These are phyloP conservation scores for Neofusicoccum laricinum DNA, from an alignment of 2,329 filamentous ascomycete species.

Conservation along the genomic window DNA sequence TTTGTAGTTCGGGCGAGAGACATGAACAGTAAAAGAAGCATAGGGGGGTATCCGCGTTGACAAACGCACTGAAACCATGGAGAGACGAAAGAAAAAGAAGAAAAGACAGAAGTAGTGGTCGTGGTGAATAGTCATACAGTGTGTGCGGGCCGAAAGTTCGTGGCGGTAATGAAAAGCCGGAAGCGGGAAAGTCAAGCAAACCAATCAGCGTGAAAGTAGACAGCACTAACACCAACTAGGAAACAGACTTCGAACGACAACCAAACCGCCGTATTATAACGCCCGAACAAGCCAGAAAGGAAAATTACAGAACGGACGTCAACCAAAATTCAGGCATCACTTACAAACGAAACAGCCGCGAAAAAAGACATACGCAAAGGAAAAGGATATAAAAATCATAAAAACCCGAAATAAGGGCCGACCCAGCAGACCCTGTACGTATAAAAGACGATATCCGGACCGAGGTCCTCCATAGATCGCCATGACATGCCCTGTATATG, in stretches of 20 bases:
- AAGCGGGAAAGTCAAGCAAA: background rate
- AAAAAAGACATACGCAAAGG: background rate
- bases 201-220: background rate
- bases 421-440: background rate
- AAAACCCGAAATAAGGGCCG: background rate
- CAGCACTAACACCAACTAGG: background rate
- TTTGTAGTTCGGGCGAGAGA: background rate
- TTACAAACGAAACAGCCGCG: background rate
- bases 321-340: background rate
- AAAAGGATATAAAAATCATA: conserved; percentile 3
- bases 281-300: background rate
- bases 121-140: conserved; percentile 7
- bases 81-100: background rate
- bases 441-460: background rate
- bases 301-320: background rate
- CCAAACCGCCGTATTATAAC: background rate
- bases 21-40: background rate
- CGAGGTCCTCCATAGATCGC: background rate
- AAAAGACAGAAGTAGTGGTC: background rate
- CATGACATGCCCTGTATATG: background rate
- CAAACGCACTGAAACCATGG: background rate
- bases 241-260: background rate
- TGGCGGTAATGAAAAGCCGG: background rate
- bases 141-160: background rate
- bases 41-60: conserved; percentile 10